Conservation (phyloP, 768 basidiomycete species). For the Sarcodon aspratus region DNA sequence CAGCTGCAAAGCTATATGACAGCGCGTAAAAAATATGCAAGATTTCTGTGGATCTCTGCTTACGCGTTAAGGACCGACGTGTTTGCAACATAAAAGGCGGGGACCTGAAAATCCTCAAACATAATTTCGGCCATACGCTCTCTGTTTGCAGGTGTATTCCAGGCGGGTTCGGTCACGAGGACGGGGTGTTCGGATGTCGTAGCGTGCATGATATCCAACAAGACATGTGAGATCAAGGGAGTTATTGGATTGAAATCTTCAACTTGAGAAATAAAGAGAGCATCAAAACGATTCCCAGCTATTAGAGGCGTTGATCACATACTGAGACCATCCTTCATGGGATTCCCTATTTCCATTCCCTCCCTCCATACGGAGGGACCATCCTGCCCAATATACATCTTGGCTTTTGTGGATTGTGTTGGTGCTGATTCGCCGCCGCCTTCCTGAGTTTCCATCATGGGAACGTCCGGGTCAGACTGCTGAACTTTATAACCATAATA, state of each 20-base stretch:
- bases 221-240: slow-evolving; percentile 61
- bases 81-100: slow-evolving; percentile 95
- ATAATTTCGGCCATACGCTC: slow-evolving; percentile 95
- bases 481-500: slow-evolving; percentile 60
- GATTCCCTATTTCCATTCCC: slow-evolving; percentile 81
- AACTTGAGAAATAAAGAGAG: not conserved
- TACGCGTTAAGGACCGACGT: slow-evolving; percentile 91
- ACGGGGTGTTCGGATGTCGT: slow-evolving; percentile 82
- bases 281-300: not conserved
- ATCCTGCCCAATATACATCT: slow-evolving; percentile 76
- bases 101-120: slow-evolving; percentile 92
- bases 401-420: slow-evolving; percentile 32
- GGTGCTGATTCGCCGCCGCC: slow-evolving; percentile 17
- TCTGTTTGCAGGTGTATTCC: slow-evolving; percentile 89
- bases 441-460: slow-evolving; percentile 40
- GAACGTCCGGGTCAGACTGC: slow-evolving; percentile 32
- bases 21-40: not conserved
- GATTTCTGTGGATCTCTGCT: slow-evolving; percentile 13
- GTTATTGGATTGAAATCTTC: slow-evolving; percentile 65
- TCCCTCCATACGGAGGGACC: slow-evolving; percentile 85
- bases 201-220: slow-evolving; percentile 66
- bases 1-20: slow-evolving; percentile 74
- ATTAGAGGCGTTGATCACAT: slow-evolving; percentile 16
- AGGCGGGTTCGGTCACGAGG: slow-evolving; percentile 89
- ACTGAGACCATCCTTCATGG: slow-evolving; percentile 81